Base-by-base conservation (phyloP, 1,284 basidiomycete species). In the Trametes pubescens region DNA sequence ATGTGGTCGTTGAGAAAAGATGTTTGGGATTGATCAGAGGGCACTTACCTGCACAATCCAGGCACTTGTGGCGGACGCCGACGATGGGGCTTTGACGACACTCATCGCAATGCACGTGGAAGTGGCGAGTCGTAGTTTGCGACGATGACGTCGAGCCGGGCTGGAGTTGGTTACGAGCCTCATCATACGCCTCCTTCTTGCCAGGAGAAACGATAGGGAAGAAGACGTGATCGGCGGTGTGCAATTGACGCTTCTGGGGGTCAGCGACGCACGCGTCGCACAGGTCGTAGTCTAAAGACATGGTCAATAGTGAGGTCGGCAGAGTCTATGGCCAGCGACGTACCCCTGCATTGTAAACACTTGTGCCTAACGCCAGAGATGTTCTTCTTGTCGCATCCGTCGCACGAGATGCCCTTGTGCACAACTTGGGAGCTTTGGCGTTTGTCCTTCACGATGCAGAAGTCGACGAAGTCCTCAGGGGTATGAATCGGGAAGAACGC, bases 271-370 rank as follows among this genome's bases (percentile, higher is more conserved):
- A 93, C 1, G 66, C 9, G 0, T 84, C 81, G 73, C 92, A 93
- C 48, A 92, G 77, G 74, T 93, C 92, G 72, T 86, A 93, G 74
- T 71, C 69, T 71, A 35, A 6, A 21, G 6, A 43, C 14, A 1
- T 9, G 26, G 22, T 52, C n/a, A 52, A n/a, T 24, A 2, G 2
- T 4, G 3, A 24, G 11, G 6, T 21, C 4, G n/a, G 6, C n/a
- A 14, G 2, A 37, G n/a, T 14, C 37, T 1, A 16, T 35, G 13
- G 29, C 22, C 7, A 4, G 2, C 3, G 6, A 46, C 62, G 22
- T 72, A 90, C 89, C 81, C 52, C 79, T 77, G 73, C 90, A 92
- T 69, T 91, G 88, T 21, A 91, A 73, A 69, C 90, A 92, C 73
- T 92, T 92, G 73, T 90, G 86, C 54, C 91, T 81, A 64, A 86